Conservation (phyloP, 2,329 filamentous ascomycete genomes). For the Sarocladium kiliense region DNA sequence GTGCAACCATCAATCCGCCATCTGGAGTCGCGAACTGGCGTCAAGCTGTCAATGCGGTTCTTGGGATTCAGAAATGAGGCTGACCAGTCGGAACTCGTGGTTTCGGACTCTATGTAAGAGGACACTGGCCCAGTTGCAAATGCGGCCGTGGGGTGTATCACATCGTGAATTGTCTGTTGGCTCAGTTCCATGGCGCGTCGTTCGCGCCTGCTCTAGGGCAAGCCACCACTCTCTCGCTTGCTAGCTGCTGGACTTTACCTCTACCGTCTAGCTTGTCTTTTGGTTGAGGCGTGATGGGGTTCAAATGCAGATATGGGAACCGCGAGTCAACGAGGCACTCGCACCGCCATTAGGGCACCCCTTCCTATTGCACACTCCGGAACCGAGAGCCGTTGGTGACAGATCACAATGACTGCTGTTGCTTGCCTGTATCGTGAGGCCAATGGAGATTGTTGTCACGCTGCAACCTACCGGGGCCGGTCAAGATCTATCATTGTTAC, state of each 20-base stretch:
- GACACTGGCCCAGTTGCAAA: conserved; percentile 28
- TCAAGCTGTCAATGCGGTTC: conserved; percentile 55
- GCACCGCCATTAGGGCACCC: neutral
- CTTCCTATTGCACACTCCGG: too few species aligned
- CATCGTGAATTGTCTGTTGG: conserved; percentile 45
- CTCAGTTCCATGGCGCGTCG: conserved; percentile 46
- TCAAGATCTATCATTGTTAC: neutral
- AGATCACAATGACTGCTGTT: too few species aligned
- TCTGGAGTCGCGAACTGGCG: conserved; percentile 33
- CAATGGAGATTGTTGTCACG: too few species aligned
- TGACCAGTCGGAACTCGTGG: conserved; percentile 30
- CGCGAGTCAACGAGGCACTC: neutral
- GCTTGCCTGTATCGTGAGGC: too few species aligned
- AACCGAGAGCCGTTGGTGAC: too few species aligned
- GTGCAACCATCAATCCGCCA: conserved; percentile 58
- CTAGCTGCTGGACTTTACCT: neutral
- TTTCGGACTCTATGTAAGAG: conserved; percentile 4
- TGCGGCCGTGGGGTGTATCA: conserved; percentile 54
- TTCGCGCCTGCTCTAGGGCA: neutral
- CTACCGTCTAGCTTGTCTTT: neutral
- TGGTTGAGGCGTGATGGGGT: neutral
- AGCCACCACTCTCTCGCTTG: neutral
- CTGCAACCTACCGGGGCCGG: neutral
- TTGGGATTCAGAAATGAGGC: conserved; percentile 52
- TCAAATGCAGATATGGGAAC: too few species aligned